Percentiles rank a stretch among this genome's conserved stretches.
These are phyloP conservation scores for Medicago arabica DNA, from an alignment of 306 rosid species.

Conservation along the genomic window DNA sequence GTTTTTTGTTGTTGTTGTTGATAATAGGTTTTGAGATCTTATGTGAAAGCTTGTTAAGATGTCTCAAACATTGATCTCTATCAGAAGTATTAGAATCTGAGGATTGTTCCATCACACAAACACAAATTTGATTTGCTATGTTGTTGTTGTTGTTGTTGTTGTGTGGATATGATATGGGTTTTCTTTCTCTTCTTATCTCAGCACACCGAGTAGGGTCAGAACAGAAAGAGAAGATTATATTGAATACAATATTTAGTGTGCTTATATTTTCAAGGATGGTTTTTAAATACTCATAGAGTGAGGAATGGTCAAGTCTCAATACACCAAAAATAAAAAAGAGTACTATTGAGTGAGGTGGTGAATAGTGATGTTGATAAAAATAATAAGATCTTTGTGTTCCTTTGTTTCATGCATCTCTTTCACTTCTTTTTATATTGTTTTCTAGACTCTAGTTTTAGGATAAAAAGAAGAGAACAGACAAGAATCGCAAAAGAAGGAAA, in stretches of 20 bases:
- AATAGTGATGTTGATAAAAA: neutral
- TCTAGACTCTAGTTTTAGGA: neutral
- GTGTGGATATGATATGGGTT: conserved; percentile 40
- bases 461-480: conserved; percentile 43
- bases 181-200: conserved; percentile 47
- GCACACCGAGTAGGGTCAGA: conserved; percentile 45
- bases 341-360: neutral
- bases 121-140: neutral
- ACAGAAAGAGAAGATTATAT: conserved; percentile 14
- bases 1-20: conserved; percentile 52
- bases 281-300: conserved; percentile 15
- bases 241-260: neutral
- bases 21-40: conserved; percentile 80
- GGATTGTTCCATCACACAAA: conserved; percentile 39
- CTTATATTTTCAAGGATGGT: neutral
- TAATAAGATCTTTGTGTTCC: neutral
- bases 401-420: neutral
- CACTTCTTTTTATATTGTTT: conserved; percentile 43
- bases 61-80: conserved; percentile 68
- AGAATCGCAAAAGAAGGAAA: conserved; percentile 37
- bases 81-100: conserved; percentile 36
- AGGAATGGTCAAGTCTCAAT: neutral
- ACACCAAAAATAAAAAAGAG: too few relatives aligned
- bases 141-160: neutral
- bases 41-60: conserved; percentile 91